These are phyloP conservation scores for Aquilaria sinensis DNA, from an alignment of 345 rosid genomes.

Conservation along the genomic window DNA sequence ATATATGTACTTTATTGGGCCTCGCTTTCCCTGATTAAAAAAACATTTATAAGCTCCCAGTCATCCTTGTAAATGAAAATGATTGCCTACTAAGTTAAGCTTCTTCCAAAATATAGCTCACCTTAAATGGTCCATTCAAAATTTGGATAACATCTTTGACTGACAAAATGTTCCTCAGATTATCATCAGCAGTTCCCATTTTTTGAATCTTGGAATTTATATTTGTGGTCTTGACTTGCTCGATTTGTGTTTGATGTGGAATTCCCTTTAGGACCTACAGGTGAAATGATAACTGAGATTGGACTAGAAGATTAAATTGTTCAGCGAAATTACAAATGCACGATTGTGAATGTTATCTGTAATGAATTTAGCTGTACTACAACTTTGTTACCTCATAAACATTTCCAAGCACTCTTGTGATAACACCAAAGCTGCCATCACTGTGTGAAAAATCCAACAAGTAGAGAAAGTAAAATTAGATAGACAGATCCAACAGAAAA, in stretches of 20 bases:
- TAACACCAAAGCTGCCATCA: slow-evolving; percentile 72
- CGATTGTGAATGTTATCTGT: too few relatives aligned
- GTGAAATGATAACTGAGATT: background rate
- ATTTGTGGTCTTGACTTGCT: slow-evolving; percentile 71
- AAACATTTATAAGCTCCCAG: background rate
- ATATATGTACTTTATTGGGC: slow-evolving; percentile 80
- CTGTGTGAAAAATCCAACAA: slow-evolving; percentile 30
- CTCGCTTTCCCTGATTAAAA: slow-evolving; percentile 67
- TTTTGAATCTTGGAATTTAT: slow-evolving; percentile 76
- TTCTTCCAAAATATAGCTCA: slow-evolving; percentile 27
- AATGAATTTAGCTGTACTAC: background rate
- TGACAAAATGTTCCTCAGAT: slow-evolving; percentile 49
- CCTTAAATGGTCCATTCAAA: slow-evolving; percentile 79
- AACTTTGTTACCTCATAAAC: slow-evolving; percentile 57
- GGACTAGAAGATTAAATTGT: background rate
- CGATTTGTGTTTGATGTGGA: slow-evolving; percentile 78
- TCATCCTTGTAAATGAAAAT: background rate
- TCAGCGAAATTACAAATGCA: too few relatives aligned
- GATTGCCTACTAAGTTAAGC: background rate
- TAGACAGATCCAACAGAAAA: background rate
- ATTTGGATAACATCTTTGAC: slow-evolving; percentile 72
- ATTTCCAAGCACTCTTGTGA: slow-evolving; percentile 83
- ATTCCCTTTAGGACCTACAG: slow-evolving; percentile 53
- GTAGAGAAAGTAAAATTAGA: background rate
- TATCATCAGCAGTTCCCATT: slow-evolving; percentile 58